phyloP scores from a whole-genome alignment of 768 basidiomycete genomes.

The Nidularia pulvinata region DNA sequence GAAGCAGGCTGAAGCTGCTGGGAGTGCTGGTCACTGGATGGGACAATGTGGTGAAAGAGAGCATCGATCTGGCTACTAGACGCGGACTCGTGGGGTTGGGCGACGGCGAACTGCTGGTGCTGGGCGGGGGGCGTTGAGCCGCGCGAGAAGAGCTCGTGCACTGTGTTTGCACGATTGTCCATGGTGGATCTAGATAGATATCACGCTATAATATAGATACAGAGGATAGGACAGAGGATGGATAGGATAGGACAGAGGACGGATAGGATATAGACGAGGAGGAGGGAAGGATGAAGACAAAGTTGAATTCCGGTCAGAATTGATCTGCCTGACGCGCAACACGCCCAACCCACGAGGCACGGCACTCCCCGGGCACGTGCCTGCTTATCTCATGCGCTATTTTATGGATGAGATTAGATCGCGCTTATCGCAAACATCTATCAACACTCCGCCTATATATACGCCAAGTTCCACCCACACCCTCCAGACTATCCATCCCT shows the following conservation, averaged over 20 bases:
- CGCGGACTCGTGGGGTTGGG: constrained; percentile 37
- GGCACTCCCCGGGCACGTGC: constrained; percentile 22
- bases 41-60: constrained; percentile 58
- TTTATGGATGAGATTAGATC: constrained; percentile 5
- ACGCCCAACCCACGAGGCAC: constrained; percentile 49
- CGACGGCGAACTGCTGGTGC: constrained; percentile 26
- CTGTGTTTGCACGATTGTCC: constrained; percentile 37
- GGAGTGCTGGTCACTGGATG: constrained; percentile 33
- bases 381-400: constrained; percentile 5
- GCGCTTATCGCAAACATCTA: constrained; percentile 7
- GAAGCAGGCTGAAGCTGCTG: constrained; percentile 10
- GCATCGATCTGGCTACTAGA: constrained; percentile 66
- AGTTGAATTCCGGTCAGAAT: constrained; percentile 15
- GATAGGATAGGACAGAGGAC: not conserved
- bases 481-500: constrained; percentile 7
- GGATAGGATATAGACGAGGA: not conserved
- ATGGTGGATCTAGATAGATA: constrained; percentile 14
- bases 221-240: constrained; percentile 8
- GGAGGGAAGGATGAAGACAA: constrained; percentile 7
- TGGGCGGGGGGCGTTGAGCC: constrained; percentile 48
- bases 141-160: constrained; percentile 55
- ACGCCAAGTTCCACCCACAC: constrained; percentile 4
- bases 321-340: constrained; percentile 14
- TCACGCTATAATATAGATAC: constrained; percentile 4
- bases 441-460: constrained; percentile 10